Percentiles rank a stretch among this genome's conserved stretches.
Evolutionary conservation across 2,329 filamentous ascomycete species (phyloP).

Genomic region (Plectosphaerella sp.): DNA sequence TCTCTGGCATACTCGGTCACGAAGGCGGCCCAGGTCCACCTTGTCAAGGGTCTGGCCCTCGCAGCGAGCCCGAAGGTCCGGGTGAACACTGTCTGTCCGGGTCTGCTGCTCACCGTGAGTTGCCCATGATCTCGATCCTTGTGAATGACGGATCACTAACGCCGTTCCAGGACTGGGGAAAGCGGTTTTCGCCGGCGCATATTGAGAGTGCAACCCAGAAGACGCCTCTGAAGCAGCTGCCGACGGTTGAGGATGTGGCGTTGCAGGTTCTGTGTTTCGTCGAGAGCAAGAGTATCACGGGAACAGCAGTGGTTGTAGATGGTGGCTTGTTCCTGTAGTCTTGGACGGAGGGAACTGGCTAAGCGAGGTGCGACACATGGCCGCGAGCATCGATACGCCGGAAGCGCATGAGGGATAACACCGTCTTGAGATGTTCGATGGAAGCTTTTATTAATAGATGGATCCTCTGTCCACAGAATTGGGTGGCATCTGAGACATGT

Average conservation of each 20-base stretch:
- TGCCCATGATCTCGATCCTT: background rate
- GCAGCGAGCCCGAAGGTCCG: conserved; percentile 50
- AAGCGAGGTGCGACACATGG: no score
- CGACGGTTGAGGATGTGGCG: conserved; percentile 47
- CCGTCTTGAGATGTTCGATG: no score
- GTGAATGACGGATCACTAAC: background rate
- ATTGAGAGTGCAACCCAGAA: conserved; percentile 49
- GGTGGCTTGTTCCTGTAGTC: conserved; percentile 8
- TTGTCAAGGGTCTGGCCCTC: conserved; percentile 48
- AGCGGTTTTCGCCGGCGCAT: conserved; percentile 48
- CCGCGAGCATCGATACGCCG: no score
- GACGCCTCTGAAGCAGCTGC: conserved; percentile 56
- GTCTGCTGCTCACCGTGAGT: conserved; percentile 43
- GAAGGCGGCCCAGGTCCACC: conserved; percentile 66
- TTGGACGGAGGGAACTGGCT: background rate
- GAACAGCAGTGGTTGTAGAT: conserved; percentile 48
- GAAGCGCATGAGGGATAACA: no score
- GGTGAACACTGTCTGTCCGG: conserved; percentile 56
- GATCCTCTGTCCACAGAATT: no score
- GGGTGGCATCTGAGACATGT: no score
- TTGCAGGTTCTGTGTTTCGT: conserved; percentile 47
- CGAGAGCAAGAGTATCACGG: conserved; percentile 43
- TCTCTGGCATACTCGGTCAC: conserved; percentile 71
- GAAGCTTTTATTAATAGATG: no score
- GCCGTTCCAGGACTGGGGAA: conserved; percentile 13